Conservation (phyloP, 305 asterid species). For the Nicotiana rustica region DNA sequence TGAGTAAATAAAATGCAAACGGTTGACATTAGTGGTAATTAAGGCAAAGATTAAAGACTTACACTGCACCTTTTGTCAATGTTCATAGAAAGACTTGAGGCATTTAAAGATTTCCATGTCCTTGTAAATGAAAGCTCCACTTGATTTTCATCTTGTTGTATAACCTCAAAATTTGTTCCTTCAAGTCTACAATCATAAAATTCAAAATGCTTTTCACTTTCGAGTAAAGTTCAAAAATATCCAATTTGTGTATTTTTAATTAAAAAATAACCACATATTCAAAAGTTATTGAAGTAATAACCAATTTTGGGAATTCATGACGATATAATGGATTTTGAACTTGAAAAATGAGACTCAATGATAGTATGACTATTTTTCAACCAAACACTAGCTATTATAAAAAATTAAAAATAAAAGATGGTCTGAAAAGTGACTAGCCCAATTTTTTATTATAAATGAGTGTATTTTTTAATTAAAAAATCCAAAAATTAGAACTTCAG, state of each 20-base stretch:
- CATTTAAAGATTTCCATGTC: constrained; percentile 33
- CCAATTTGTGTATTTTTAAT: too few species aligned
- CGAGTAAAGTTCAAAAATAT: too few species aligned
- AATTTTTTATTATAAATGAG: neutral
- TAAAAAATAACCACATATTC: too few species aligned
- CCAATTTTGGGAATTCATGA: too few species aligned
- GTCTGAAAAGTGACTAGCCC: too few species aligned
- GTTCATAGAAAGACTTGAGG: constrained; percentile 6
- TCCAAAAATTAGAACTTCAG: neutral
- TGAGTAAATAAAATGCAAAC: constrained; percentile 40
- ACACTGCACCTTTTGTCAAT: constrained; percentile 72
- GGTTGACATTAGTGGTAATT: neutral
- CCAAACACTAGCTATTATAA: too few species aligned
- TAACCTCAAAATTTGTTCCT: constrained; percentile 28
- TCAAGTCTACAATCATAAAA: constrained; percentile 30
- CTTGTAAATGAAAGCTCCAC: constrained; percentile 42
- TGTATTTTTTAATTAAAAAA: neutral
- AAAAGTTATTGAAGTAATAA: too few species aligned
- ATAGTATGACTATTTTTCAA: too few species aligned
- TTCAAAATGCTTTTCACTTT: too few species aligned
- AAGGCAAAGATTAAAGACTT: constrained; percentile 35
- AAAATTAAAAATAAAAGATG: too few species aligned
- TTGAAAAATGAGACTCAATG: too few species aligned
- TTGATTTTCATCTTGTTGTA: constrained; percentile 35
- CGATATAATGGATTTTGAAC: too few species aligned